Percentiles rank a stretch among this genome's conserved stretches.
phyloP scores from a whole-genome alignment of 2,329 filamentous ascomycete genomes.

The Colletotrichum sp. region DNA sequence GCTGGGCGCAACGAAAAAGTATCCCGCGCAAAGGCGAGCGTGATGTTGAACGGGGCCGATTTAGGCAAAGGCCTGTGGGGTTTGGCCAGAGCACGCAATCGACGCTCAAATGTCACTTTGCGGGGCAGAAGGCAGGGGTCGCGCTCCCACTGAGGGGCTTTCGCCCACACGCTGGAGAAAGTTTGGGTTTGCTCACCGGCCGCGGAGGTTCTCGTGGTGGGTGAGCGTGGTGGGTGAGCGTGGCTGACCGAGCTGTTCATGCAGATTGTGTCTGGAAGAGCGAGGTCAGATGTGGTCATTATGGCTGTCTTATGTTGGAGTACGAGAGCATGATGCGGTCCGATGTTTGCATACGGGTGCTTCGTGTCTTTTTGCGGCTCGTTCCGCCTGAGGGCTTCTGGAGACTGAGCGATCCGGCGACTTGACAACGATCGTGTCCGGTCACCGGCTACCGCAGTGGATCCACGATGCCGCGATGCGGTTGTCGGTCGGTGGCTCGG shows the following conservation, averaged over 20 bases:
- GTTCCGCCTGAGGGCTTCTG: not conserved
- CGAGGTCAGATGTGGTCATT: not conserved
- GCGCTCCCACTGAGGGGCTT: not conserved
- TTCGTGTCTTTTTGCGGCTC: not conserved
- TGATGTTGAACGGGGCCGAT: conserved; percentile 16
- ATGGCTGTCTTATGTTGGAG: not conserved
- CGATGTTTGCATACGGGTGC: not conserved
- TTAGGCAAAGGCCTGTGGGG: conserved; percentile 32
- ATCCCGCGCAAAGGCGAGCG: not conserved
- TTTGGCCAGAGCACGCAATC: conserved; percentile 37
- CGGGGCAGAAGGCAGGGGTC: conserved; percentile 13
- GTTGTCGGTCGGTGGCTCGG: conserved; percentile 11
- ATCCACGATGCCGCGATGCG: not conserved
- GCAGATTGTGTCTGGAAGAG: not conserved
- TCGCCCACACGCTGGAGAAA: not conserved
- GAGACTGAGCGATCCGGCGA: not conserved
- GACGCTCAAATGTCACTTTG: conserved; percentile 26
- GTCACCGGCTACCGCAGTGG: conserved; percentile 5
- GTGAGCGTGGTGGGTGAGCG: not conserved
- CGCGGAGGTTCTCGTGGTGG: not conserved
- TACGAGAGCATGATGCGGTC: not conserved
- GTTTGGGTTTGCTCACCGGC: not conserved
- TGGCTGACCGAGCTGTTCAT: not conserved
- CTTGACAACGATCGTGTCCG: not conserved
- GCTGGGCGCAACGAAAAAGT: not conserved